Evolutionary conservation across 2,329 filamentous ascomycete genomes (phyloP), one percentile per base, ranked within the genome.

Genomic region (Venturia effusa): DNA sequence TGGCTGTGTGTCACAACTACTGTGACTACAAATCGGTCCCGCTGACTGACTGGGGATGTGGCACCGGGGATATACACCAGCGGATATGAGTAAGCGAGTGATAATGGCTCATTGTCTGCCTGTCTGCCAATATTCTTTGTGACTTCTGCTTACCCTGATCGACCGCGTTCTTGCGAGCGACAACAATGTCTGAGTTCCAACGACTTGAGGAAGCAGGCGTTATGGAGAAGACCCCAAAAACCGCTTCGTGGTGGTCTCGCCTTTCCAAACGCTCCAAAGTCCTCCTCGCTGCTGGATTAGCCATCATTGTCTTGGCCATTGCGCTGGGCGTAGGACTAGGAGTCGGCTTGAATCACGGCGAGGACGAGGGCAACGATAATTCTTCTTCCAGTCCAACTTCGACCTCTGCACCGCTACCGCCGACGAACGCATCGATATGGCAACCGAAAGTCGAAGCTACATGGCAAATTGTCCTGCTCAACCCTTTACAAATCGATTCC

Each of bases 391-490:
- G 60, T 63, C 60, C 66, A 62, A 60, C 67, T 43, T 41, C 67
- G 57, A 57, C 51, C 3, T 57, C 51, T 19, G 27, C 19, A 34
- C 70, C 70, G 4, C 68, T 71, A 43, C n/a, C 59, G 15, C 37
- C 59, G 8, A 68, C 13, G 66, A 69, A 45, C 64, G 69, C 64
- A 10, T 60, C 59, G 22, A 40, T 75, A 41, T 87, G 84, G 84
- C 75, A 79, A 64, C 85, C 85, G 1, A 70, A 71, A 1, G 78
- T 80, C 30, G 80, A 78, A 30, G 74, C 76, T 4, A 78, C 78
- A 3, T 88, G 84, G 84, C 85, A 88, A 69, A 88, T 88, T 63
- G 76, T 86, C 59, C 79, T 88, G 22, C 72, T 69, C 61, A 71
- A 75, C 62, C 73, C 74, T 62, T 71, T 83, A 51, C 64, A 69